Percentiles rank a stretch among this genome's conserved stretches.
These are phyloP conservation scores for Apiospora arundinis DNA, from an alignment of 2,329 filamentous ascomycete genomes.

Conservation along the genomic window DNA sequence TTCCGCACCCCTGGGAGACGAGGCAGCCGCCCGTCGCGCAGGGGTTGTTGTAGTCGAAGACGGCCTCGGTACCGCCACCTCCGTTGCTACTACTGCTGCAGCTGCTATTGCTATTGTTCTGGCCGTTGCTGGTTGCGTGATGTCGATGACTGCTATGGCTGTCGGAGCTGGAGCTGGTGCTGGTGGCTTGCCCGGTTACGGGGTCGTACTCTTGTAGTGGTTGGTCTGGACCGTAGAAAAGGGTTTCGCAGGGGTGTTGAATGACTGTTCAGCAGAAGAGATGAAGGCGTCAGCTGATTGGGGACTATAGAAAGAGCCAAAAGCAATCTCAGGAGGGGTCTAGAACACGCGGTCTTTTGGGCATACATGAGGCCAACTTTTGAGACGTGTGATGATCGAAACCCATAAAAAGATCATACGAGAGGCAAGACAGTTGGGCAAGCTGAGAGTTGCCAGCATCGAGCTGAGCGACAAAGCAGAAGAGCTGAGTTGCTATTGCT, in stretches of 20 bases:
- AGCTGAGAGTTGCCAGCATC: no score
- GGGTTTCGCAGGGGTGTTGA: constrained; percentile 39
- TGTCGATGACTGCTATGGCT: no score
- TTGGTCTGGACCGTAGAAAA: constrained; percentile 38
- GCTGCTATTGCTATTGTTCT: neutral
- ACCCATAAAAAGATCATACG: neutral
- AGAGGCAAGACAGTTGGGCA: no score
- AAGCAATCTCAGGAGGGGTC: neutral
- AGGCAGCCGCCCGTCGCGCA: constrained; percentile 54
- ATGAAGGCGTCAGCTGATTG: neutral
- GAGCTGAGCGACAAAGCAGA: neutral
- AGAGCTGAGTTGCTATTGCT: neutral
- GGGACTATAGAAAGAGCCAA: neutral
- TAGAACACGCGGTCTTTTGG: neutral
- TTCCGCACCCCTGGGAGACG: constrained; percentile 51
- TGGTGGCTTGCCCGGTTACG: neutral
- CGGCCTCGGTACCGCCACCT: constrained; percentile 13
- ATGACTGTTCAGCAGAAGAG: neutral
- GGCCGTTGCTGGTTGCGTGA: neutral
- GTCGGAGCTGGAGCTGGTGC: constrained; percentile 28
- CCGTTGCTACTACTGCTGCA: neutral
- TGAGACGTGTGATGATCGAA: neutral
- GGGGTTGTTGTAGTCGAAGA: constrained; percentile 47
- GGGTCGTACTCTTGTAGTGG: neutral
- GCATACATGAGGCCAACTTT: neutral